Evolutionary conservation across 1,284 basidiomycete species (phyloP), one percentile per base, ranked within the genome.

Genomic region (Ustilago tritici): DNA sequence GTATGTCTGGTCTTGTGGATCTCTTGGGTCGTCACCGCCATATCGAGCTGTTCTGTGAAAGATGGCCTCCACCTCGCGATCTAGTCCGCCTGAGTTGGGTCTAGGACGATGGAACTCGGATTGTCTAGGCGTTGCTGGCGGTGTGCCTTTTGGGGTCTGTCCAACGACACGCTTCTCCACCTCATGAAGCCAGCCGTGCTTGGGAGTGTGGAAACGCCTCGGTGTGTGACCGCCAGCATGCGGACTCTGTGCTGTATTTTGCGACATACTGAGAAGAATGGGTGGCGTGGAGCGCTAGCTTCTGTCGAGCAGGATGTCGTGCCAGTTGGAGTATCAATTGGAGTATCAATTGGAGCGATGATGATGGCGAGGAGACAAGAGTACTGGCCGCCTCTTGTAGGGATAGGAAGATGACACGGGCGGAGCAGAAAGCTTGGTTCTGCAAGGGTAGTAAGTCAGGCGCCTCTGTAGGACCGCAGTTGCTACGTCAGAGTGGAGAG

Each of bases 101-200:
- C 56, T 41, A 34, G 40, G 35, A 12, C 15, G 59, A 19, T 56
- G 63, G 17, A 46, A 32, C 10, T 58, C 60, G 31, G 67, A 62
- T 8, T 32, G 56, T 32, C 56, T 55, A 1, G 63, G 59, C 19
- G 47, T 38, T 0, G 63, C 56, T 36, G 59, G 52, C 9, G 56
- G 40, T 9, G 50, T 57, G 15, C 67, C 67, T 23, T 70, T 55
- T 1, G 72, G 72, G 3, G 72, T 75, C 36, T 75, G 72, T 2
- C 72, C 72, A 4, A 56, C 58, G 36, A 65, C 7, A 8, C 54
- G 62, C 34, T 75, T 70, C 35, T 57, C 36, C 11, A 55, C 59
- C 34, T 70, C 64, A 36, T 75, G 72, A 34, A 66, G 19, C 67
- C 63, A 70, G 46, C 72, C 67, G 31, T 70, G 54, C 64, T 75